phyloP scores from a whole-genome alignment of 2,329 filamentous ascomycete species.

The Alternaria sp. region DNA sequence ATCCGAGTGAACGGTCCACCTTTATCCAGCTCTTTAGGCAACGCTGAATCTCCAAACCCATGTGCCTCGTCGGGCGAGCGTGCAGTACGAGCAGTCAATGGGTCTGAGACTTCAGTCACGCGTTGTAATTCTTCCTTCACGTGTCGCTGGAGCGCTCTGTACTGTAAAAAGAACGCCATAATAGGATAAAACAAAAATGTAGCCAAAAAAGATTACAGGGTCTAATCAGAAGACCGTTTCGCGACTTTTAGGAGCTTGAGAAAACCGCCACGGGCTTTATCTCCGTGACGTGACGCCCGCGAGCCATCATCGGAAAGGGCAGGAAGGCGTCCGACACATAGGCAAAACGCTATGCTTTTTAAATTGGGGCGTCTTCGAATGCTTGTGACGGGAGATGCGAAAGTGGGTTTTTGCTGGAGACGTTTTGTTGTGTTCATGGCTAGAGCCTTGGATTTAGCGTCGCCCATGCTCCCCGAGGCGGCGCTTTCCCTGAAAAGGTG shows the following conservation, averaged over 20 bases:
- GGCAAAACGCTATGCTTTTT: neutral
- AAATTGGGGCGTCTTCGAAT: slow-evolving; percentile 3
- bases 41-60: neutral
- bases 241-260: neutral
- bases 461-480: neutral
- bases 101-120: neutral
- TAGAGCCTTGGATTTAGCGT: neutral
- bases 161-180: slow-evolving; percentile 11
- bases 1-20: slow-evolving; percentile 5
- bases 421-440: neutral
- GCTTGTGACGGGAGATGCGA: neutral
- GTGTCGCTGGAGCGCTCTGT: neutral
- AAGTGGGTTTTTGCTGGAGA: slow-evolving; percentile 3
- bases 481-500: neutral
- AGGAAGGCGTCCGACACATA: neutral
- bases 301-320: neutral
- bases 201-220: neutral
- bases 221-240: neutral
- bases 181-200: neutral
- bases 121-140: slow-evolving; percentile 4
- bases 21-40: neutral
- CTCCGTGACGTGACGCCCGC: slow-evolving; percentile 7
- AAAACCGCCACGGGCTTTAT: neutral
- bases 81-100: neutral
- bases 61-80: neutral